These are phyloP conservation scores for Cyclostephanos invisitatus DNA, from an alignment of 108 stramenopile genomes.

Conservation along the genomic window DNA sequence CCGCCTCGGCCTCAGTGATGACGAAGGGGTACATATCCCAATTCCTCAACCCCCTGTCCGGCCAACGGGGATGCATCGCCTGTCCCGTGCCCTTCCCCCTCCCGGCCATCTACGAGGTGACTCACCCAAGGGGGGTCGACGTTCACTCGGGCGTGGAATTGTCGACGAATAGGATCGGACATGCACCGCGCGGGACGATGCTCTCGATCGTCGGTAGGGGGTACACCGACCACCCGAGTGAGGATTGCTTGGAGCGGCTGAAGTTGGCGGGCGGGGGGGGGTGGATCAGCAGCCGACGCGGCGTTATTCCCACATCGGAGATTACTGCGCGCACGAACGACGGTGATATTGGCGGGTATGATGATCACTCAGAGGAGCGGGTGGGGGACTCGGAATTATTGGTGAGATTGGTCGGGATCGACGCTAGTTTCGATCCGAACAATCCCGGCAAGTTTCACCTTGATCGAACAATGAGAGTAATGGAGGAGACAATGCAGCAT, in stretches of 20 bases:
- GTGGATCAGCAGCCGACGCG: slow-evolving; percentile 67
- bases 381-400: slow-evolving; percentile 54
- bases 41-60: slow-evolving; percentile 82
- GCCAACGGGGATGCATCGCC: slow-evolving; percentile 76
- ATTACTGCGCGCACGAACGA: background rate
- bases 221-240: slow-evolving; percentile 75
- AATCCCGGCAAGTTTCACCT: slow-evolving; percentile 65
- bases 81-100: slow-evolving; percentile 72
- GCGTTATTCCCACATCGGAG: background rate
- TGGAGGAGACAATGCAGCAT: slow-evolving; percentile 11
- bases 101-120: slow-evolving; percentile 64
- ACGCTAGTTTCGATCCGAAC: slow-evolving; percentile 62
- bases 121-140: slow-evolving; percentile 59
- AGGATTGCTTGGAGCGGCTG: slow-evolving; percentile 82
- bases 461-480: slow-evolving; percentile 18
- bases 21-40: slow-evolving; percentile 84
- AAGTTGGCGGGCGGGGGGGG: slow-evolving; percentile 79
- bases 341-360: too few species aligned
- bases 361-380: slow-evolving; percentile 40
- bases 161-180: slow-evolving; percentile 61
- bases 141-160: slow-evolving; percentile 78
- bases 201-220: slow-evolving; percentile 68
- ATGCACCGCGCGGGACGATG: slow-evolving; percentile 48
- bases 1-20: background rate
- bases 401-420: slow-evolving; percentile 58